phyloP scores from a whole-genome alignment of 2,329 filamentous ascomycete species.

The Clarireedia monteithiana region DNA sequence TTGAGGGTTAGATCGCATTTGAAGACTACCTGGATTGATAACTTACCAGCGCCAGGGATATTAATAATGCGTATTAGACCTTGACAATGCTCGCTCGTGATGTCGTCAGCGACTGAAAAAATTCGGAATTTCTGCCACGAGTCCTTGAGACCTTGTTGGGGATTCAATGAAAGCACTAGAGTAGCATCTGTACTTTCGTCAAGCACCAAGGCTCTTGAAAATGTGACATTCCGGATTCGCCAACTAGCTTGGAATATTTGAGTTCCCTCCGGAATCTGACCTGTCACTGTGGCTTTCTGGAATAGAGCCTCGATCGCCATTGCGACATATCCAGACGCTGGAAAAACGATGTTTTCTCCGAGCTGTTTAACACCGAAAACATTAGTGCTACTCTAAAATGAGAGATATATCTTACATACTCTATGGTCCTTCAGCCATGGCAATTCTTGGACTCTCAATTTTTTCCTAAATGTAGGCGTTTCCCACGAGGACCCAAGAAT shows the following conservation, averaged over 20 bases:
- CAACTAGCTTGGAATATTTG: background rate
- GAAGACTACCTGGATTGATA: background rate
- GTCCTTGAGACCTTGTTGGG: background rate
- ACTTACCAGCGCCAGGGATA: background rate
- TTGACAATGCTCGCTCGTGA: background rate
- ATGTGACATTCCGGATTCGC: slow-evolving; percentile 1
- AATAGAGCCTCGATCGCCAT: slow-evolving; percentile 18
- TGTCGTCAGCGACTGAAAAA: background rate
- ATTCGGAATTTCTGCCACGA: slow-evolving; percentile 2
- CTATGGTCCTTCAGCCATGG: slow-evolving; percentile 45
- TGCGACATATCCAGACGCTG: slow-evolving; percentile 22
- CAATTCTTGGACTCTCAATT: slow-evolving; percentile 32
- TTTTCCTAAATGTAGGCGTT: slow-evolving; percentile 25
- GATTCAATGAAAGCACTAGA: background rate
- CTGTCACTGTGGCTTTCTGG: slow-evolving; percentile 6
- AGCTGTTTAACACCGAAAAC: slow-evolving; percentile 21
- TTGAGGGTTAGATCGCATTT: background rate
- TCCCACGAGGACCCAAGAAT: slow-evolving; percentile 13
- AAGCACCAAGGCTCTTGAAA: slow-evolving; percentile 6
- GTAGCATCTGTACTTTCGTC: background rate
- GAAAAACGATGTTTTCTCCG: slow-evolving; percentile 42
- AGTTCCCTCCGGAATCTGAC: slow-evolving; percentile 1
- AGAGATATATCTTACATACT: slow-evolving; percentile 5
- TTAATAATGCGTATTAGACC: background rate
- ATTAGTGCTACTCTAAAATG: too few relatives aligned